Evolutionary conservation across 257 asterid genomes (phyloP).

Genomic region (Plantago ovata): DNA sequence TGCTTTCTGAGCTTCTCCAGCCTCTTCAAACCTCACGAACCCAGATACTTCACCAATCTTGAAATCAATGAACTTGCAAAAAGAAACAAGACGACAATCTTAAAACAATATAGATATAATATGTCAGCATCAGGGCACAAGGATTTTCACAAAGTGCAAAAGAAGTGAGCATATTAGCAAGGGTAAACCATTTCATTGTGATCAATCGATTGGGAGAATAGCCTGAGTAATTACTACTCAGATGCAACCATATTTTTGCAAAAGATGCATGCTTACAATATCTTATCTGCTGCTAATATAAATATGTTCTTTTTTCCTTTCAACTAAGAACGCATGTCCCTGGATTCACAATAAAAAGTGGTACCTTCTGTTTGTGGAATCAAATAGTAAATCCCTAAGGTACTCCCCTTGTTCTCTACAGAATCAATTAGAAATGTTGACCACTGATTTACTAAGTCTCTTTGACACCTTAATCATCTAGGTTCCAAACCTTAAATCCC

Average conservation of each 20-base stretch:
- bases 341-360: neutral
- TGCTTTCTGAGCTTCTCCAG: conserved; percentile 70
- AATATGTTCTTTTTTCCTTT: neutral
- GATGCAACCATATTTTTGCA: neutral
- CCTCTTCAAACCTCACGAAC: conserved; percentile 81
- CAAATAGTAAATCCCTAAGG: neutral
- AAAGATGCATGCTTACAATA: neutral
- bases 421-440: neutral
- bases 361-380: neutral
- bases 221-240: neutral
- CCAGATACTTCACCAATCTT: conserved; percentile 68
- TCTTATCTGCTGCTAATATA: too few relatives aligned
- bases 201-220: too few relatives aligned
- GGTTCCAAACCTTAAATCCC: too few relatives aligned
- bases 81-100: conserved; percentile 10
- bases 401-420: neutral
- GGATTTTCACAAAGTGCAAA: neutral
- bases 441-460: neutral
- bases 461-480: too few relatives aligned
- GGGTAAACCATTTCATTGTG: too few relatives aligned
- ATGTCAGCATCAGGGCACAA: neutral
- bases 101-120: neutral
- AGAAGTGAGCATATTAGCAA: neutral
- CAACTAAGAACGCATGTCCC: neutral
- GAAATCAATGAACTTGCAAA: conserved; percentile 76